Conservation (phyloP, 2,329 filamentous ascomycete genomes). For the Colletotrichum sp. region DNA sequence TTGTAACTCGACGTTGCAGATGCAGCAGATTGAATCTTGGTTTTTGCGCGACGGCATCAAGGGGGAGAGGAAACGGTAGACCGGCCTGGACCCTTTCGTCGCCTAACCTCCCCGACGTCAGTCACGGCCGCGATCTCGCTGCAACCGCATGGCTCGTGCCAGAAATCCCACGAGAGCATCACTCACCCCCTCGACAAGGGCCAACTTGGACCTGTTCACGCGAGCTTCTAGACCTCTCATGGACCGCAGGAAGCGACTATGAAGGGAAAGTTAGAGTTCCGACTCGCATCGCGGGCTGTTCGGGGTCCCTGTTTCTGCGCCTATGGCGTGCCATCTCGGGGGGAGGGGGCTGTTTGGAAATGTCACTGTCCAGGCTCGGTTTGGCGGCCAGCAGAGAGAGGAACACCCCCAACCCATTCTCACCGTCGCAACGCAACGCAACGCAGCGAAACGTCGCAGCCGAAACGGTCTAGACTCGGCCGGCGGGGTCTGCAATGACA, state of each 20-base stretch:
- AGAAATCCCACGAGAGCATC: background rate
- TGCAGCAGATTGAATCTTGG: background rate
- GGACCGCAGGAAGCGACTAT: background rate
- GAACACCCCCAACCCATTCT: background rate
- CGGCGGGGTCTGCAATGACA: background rate
- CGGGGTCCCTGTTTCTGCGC: background rate
- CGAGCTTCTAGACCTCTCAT: background rate
- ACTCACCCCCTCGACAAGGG: background rate
- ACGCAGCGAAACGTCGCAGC: background rate
- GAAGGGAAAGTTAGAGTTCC: background rate
- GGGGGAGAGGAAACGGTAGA: background rate
- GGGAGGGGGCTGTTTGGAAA: background rate
- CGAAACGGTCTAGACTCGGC: conserved; percentile 1
- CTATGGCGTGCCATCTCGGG: background rate
- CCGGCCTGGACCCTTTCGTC: background rate
- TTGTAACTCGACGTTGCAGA: background rate
- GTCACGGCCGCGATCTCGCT: background rate
- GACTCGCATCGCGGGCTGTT: background rate
- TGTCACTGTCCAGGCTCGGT: background rate
- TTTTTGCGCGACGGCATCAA: background rate
- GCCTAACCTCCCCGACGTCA: background rate
- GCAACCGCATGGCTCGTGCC: background rate
- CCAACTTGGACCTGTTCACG: background rate
- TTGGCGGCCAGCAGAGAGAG: background rate
- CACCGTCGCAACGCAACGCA: background rate